Percentiles rank a stretch among this genome's conserved stretches.
Evolutionary conservation across 495 filamentous ascomycete species (phyloP).

Genomic region (Daldinia vernicosa): DNA sequence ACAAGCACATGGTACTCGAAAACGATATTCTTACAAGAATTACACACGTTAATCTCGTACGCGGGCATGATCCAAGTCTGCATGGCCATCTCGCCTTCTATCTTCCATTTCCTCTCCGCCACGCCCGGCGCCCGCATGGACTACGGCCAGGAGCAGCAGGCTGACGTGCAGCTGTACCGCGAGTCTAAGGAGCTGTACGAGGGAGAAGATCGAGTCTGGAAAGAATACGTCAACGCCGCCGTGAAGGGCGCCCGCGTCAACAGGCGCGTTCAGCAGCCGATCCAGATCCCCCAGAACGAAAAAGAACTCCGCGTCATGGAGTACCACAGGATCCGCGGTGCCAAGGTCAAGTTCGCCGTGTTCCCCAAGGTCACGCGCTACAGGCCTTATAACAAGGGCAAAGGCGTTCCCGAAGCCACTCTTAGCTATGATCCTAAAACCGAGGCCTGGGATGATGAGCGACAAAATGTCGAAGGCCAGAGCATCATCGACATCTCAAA

Average conservation of each 20-base stretch:
- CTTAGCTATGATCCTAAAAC: background rate
- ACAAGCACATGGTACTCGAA: slow-evolving; percentile 17
- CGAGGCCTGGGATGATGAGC: background rate
- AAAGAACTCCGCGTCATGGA: slow-evolving; percentile 17
- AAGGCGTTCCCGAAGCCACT: background rate
- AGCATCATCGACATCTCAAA: slow-evolving; percentile 38
- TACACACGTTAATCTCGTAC: slow-evolving; percentile 56
- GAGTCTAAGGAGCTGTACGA: slow-evolving; percentile 40
- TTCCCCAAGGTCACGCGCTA: slow-evolving; percentile 53
- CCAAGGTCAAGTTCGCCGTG: slow-evolving; percentile 52
- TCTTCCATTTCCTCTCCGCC: slow-evolving; percentile 55
- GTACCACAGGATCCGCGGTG: slow-evolving; percentile 45
- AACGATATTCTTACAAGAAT: slow-evolving; percentile 51
- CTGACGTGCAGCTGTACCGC: slow-evolving; percentile 48
- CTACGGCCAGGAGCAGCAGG: slow-evolving; percentile 43
- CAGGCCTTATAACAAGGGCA: slow-evolving; percentile 35
- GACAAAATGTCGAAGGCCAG: slow-evolving; percentile 41
- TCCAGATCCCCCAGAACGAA: slow-evolving; percentile 18
- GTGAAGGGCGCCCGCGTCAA: background rate
- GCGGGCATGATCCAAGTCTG: slow-evolving; percentile 56
- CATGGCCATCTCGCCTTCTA: slow-evolving; percentile 54
- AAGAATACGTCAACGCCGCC: slow-evolving; percentile 6
- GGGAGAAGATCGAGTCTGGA: slow-evolving; percentile 23
- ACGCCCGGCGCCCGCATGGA: slow-evolving; percentile 54
- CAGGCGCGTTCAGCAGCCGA: background rate